Conservation (phyloP, 768 basidiomycete species). For the Psilocybe azurescens region DNA sequence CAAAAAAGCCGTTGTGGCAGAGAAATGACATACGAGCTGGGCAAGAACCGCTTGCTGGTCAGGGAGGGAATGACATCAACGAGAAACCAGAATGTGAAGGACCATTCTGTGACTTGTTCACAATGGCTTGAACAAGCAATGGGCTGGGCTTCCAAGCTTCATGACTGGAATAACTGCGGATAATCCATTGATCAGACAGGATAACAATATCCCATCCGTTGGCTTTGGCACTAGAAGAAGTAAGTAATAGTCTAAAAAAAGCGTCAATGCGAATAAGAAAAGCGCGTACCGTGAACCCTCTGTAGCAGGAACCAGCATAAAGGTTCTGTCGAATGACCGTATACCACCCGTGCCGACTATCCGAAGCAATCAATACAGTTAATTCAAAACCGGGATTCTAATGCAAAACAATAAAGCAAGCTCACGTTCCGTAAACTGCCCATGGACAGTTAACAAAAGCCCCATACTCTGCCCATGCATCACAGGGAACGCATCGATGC, state of each 20-base stretch:
- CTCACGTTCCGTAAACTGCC: slow-evolving; percentile 90
- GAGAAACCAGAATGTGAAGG: slow-evolving; percentile 29
- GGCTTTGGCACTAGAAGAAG: slow-evolving; percentile 62
- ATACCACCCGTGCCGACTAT: slow-evolving; percentile 63
- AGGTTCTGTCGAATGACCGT: slow-evolving; percentile 93
- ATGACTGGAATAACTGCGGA: slow-evolving; percentile 84
- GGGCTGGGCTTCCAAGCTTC: slow-evolving; percentile 82
- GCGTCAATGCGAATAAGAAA: slow-evolving; percentile 9
- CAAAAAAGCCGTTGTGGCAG: slow-evolving; percentile 2
- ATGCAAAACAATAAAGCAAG: slow-evolving; percentile 18
- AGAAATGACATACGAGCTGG: slow-evolving; percentile 55
- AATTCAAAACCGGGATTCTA: neutral
- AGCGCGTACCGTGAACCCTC: slow-evolving; percentile 81
- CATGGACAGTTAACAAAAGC: slow-evolving; percentile 81
- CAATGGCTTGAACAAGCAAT: slow-evolving; percentile 68
- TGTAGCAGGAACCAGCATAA: slow-evolving; percentile 82
- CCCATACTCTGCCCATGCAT: slow-evolving; percentile 63
- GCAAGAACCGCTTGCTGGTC: slow-evolving; percentile 58
- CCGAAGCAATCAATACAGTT: slow-evolving; percentile 2
- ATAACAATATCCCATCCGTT: slow-evolving; percentile 92
- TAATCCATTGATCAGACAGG: slow-evolving; percentile 84
- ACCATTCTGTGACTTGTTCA: slow-evolving; percentile 29
- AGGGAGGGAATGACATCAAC: slow-evolving; percentile 37
- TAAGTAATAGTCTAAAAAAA: slow-evolving; percentile 8
- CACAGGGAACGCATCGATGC: slow-evolving; percentile 85